Conservation (phyloP, 2,329 filamentous ascomycete species). For the Penicillium olsonii region DNA sequence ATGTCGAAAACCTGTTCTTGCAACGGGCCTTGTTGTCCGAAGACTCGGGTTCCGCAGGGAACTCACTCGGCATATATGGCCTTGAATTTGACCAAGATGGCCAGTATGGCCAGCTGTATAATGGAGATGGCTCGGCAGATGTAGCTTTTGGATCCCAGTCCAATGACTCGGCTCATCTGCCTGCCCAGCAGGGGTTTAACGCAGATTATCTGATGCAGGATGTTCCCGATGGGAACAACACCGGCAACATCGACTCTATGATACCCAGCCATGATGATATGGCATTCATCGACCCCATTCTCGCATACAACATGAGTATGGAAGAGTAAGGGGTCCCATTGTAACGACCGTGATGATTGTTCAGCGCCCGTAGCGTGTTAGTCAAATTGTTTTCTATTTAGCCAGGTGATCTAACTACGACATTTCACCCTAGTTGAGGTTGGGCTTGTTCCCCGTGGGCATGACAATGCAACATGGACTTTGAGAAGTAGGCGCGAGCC, state of each 20-base stretch:
- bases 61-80: conserved; percentile 39
- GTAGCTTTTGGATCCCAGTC: conserved; percentile 9
- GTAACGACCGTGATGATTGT: conserved; percentile 9
- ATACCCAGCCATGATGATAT: conserved; percentile 35
- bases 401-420: too few relatives aligned
- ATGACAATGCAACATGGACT: too few relatives aligned
- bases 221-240: conserved; percentile 5
- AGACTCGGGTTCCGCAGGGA: conserved; percentile 24
- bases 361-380: background rate
- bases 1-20: conserved; percentile 44
- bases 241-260: conserved; percentile 23
- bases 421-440: too few relatives aligned
- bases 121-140: conserved; percentile 5
- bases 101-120: conserved; percentile 11
- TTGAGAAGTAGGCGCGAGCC: too few relatives aligned
- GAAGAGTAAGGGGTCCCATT: conserved; percentile 16
- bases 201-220: conserved; percentile 32
- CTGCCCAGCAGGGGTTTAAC: conserved; percentile 6
- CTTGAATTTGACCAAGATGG: conserved; percentile 34
- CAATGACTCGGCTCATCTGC: conserved; percentile 3
- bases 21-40: conserved; percentile 41
- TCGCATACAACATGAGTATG: conserved; percentile 31
- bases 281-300: conserved; percentile 38
- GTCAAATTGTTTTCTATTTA: background rate
- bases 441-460: too few relatives aligned